Evolutionary conservation across 306 rosid species (phyloP), one percentile per base, ranked within the genome.

Genomic region (Lagenaria siceraria): DNA sequence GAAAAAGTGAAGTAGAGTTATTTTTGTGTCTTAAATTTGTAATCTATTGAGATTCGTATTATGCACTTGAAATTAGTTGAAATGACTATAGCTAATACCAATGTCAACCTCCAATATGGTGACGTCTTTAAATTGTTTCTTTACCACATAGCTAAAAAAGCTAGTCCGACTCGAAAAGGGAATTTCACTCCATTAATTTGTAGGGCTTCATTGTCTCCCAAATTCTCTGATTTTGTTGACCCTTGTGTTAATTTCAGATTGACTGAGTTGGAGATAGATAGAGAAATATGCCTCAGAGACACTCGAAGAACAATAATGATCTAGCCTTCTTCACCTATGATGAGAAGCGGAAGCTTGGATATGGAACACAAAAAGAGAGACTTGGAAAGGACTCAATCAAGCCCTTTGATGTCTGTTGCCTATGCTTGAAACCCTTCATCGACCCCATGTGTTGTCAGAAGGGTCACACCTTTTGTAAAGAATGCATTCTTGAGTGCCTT

Each of bases 311-410:
- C 87, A 95, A 95, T 90, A 92, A 95, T 79, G 99, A 96, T 70
- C 97, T 96, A 24, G 98, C 99, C 31, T 96, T 89, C 93, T 96
- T 96, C 96, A 96, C 99, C 40, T 96, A 96, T 64, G 99, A 95
- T 40, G 99, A 95, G 93, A 95, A 95, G 83, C 87, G 89, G 5
- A 89, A 90, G 82, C 93, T 95, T 1, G 97, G 99, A 0, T 96
- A 90, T 78, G 99, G 99, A 2, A 96, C 99, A 19, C 99, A 96
- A 88, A 89, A 82, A 86, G 99, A 96, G 92, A 84, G 99, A 71
- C 82, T 96, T 0, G 99, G 99, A 2, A 87, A 74, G 81, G 99
- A 92, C 77, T 96, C 99, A 14, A 92, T 96, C 66, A 96, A 96
- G 83, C 99, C 99, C 78, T 96, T 96, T 80, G 98, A 96, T 64